Evolutionary conservation across 345 rosid genomes (phyloP).

Genomic region (Eucalyptus sp.): DNA sequence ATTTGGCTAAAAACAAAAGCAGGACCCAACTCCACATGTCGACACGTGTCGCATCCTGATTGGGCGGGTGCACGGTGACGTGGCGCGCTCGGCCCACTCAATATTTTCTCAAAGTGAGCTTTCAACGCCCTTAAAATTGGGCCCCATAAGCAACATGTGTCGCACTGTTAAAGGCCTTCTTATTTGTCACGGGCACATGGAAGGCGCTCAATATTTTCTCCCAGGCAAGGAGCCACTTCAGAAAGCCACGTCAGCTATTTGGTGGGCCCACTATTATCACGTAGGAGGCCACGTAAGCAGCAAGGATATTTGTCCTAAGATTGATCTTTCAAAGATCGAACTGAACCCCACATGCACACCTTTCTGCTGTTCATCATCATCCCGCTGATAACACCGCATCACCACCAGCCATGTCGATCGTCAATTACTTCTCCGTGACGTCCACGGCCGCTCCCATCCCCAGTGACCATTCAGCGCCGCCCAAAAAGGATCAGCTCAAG

Average conservation of each 20-base stretch:
- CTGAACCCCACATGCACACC: neutral
- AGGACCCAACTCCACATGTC: no score
- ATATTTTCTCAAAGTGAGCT: no score
- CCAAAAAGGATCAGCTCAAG: conserved; percentile 47
- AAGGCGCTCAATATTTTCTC: no score
- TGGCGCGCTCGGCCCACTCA: fast-evolving
- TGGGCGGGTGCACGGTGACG: fast-evolving
- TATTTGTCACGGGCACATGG: no score
- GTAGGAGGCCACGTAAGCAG: neutral
- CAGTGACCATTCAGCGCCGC: conserved; percentile 19
- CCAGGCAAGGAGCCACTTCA: neutral
- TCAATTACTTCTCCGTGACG: conserved; percentile 42
- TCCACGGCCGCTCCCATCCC: conserved; percentile 39
- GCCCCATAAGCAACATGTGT: no score
- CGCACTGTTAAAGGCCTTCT: no score
- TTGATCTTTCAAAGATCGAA: neutral
- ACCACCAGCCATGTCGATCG: conserved; percentile 30
- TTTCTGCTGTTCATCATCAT: neutral
- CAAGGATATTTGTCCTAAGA: neutral
- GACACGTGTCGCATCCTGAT: no score
- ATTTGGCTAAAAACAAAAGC: no score
- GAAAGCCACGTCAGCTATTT: neutral
- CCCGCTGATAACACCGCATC: neutral
- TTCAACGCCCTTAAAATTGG: no score
- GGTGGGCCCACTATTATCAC: neutral